Base-by-base conservation (phyloP, 1,139 yeast species). In the Diutina ranongensis region DNA sequence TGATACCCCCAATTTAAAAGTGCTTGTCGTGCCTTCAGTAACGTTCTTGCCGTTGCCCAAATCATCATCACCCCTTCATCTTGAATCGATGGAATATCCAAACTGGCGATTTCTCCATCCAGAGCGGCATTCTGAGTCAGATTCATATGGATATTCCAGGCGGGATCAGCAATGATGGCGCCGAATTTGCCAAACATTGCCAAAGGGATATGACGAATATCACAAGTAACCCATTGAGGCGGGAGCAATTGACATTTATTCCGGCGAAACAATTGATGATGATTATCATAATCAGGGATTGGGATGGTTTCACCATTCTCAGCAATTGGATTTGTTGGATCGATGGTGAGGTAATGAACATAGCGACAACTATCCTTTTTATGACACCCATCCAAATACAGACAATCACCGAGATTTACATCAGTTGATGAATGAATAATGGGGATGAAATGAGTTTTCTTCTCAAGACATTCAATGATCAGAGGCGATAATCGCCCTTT, bases 21-120 rank as follows among this genome's bases (percentile, higher is more conserved):
- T 9, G 92, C 87, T 49, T 77, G 76, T 40, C 95, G 73, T 1
- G 97, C 97, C 35, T 83, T 70, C 54, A 89, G 97, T 51, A 87
- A 79, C 3, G 96, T 88, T 45, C 97, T 71, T 0, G 97, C 97
- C 1, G 97, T 89, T 4, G 88, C 97, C 97, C 97, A 89, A 28
- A 89, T 68, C 51, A 88, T 71, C 46, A 87, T 65, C 2, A 89
- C 65, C 0, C 97, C 97, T 57, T 86, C 95, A 47, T 77, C 80
- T 60, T 88, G 97, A 36, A 89, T 65, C 44, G 72, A 65, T 40
- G 76, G 72, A 60, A 89, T 72, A 18, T 86, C 81, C 34, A 89
- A 66, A 9, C 76, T 67, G 48, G 81, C 61, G 42, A 89, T 65
- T 53, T 86, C 95, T 3, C 74, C 73, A 55, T 82, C 92, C 49